phyloP scores from a whole-genome alignment of 2,329 filamentous ascomycete genomes.

The Apiospora phragmitis region DNA sequence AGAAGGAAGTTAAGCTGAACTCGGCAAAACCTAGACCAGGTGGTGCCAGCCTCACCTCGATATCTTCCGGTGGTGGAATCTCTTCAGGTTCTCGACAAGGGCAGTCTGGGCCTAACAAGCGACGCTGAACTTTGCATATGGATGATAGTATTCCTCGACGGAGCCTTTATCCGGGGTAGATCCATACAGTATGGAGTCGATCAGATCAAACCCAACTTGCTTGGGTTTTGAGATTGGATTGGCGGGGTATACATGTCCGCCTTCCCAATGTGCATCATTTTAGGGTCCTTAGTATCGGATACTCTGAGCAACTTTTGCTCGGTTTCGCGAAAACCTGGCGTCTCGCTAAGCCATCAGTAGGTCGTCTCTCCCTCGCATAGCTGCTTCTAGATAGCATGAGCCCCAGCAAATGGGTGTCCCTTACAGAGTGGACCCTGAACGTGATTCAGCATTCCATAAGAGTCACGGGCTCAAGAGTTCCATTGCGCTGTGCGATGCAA shows the following conservation, averaged over 20 bases:
- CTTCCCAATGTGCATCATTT: background rate
- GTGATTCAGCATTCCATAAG: background rate
- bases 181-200: background rate
- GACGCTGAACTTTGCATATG: background rate
- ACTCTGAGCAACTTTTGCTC: background rate
- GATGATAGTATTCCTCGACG: background rate
- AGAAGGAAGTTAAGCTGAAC: constrained; percentile 68
- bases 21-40: constrained; percentile 31
- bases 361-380: background rate
- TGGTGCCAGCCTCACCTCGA: constrained; percentile 47
- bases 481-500: background rate
- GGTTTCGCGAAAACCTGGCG: background rate
- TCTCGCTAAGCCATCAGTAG: background rate
- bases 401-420: background rate
- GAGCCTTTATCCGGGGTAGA: background rate
- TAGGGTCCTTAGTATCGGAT: background rate
- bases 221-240: background rate
- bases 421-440: background rate
- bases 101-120: constrained; percentile 5
- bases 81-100: constrained; percentile 21
- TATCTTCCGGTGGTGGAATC: constrained; percentile 50
- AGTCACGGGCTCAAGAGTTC: background rate
- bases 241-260: background rate
- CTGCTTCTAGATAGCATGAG: background rate
- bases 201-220: background rate